Percentiles rank a stretch among this genome's conserved stretches.
phyloP scores from a whole-genome alignment of 768 basidiomycete genomes.

The Phaeotremella skinneri region DNA sequence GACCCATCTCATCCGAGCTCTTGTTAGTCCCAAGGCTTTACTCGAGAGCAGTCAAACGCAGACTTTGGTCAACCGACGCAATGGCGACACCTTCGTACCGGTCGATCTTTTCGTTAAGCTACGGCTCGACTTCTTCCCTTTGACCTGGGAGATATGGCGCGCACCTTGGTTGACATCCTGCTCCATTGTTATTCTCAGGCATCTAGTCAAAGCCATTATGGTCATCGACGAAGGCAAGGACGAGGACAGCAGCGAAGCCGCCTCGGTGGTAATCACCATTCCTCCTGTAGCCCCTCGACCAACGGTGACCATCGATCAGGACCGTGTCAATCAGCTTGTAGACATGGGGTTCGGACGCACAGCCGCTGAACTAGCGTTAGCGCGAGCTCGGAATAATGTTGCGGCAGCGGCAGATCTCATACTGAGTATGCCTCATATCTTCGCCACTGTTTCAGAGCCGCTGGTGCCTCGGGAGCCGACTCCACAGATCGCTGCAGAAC shows the following conservation, averaged over 20 bases:
- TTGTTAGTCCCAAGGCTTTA: conserved; percentile 75
- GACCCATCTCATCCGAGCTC: conserved; percentile 68
- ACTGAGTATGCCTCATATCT: conserved; percentile 60
- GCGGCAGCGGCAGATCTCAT: conserved; percentile 83
- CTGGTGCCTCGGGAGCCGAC: conserved; percentile 52
- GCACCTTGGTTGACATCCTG: conserved; percentile 72
- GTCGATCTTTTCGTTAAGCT: conserved; percentile 82
- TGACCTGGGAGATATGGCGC: conserved; percentile 71
- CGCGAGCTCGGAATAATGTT: conserved; percentile 82
- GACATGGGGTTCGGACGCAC: conserved; percentile 98
- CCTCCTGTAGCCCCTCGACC: conserved; percentile 25
- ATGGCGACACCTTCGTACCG: conserved; percentile 71
- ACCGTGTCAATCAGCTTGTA: conserved; percentile 72
- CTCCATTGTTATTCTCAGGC: conserved; percentile 70
- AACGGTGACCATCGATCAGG: conserved; percentile 65
- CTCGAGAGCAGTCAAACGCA: conserved; percentile 85
- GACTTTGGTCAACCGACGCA: conserved; percentile 65
- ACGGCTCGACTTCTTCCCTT: conserved; percentile 67
- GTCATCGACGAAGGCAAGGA: conserved; percentile 78
- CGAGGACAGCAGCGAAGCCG: conserved; percentile 64
- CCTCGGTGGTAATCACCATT: conserved; percentile 48
- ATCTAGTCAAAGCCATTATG: conserved; percentile 72
- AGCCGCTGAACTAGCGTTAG: conserved; percentile 77
- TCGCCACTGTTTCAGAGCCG: conserved; percentile 18
- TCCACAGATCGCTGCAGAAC: conserved; percentile 27